Base-by-base conservation (phyloP, 2,329 filamentous ascomycete species). In the Xylaria multiplex region DNA sequence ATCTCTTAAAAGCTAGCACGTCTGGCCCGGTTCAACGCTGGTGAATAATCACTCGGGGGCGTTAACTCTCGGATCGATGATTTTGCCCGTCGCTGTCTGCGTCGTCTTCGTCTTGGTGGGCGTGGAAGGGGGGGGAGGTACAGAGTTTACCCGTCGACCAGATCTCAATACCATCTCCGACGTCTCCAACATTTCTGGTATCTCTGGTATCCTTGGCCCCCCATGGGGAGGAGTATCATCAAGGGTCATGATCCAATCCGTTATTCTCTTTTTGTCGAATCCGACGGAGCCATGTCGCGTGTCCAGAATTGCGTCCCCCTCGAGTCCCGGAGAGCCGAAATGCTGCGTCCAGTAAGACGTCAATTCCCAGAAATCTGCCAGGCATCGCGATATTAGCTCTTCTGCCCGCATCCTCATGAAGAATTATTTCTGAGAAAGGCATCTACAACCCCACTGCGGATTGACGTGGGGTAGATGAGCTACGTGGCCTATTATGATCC, bases 201-300 rank as follows among this genome's bases (percentile, higher is more conserved):
- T n/a, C n/a, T n/a, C n/a, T n/a, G n/a, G n/a, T n/a, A n/a, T n/a
- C n/a, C n/a, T n/a, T n/a, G n/a, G n/a, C n/a, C n/a, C n/a, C n/a
- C n/a, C 13, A 11, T 22, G 45, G 24, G 22, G 6, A 5, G 0
- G 13, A 4, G 45, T 5, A 48, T 6, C 24, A n/a, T 59, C 32
- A 6, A 60, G 0, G 16, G 14, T 22, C 57, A 60, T 45, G 19
- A 60, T 6, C 58, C 58, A 60, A 8, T 46, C n/a, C 6, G 11
- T 35, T 35, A 60, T 4, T 13, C 27, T 16, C 37, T 53, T 45
- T 19, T 35, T 45, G 19, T 45, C 6, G 16, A 32, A 32, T 27
- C 6, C 4, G 6, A 52, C 7, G 1, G 2, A 0, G 30, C 49
- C 49, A 4, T 35, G 2, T 37, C 30, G 16, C 35, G 40, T 53